Evolutionary conservation across 1,139 yeast species (phyloP).

Genomic region (Nakaseomyces delphensis): DNA sequence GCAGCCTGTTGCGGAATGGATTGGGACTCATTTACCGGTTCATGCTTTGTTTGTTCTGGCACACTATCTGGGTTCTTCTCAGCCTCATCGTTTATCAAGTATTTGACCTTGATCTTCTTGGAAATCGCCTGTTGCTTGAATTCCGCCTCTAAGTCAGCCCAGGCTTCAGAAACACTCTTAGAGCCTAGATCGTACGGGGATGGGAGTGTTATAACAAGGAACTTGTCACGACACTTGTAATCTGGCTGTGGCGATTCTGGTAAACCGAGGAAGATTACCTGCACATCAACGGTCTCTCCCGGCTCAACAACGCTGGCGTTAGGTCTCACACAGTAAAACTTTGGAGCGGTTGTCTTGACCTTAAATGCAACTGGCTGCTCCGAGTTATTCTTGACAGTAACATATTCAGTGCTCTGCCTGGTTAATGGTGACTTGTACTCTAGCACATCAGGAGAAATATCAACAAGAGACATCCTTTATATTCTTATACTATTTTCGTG

Average conservation of each 20-base stretch:
- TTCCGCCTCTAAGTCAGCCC: constrained; percentile 62
- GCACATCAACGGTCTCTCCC: constrained; percentile 61
- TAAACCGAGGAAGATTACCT: constrained; percentile 79
- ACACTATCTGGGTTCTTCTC: constrained; percentile 6
- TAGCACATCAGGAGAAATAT: constrained; percentile 33
- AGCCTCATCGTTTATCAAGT: constrained; percentile 30
- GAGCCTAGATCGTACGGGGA: constrained; percentile 51
- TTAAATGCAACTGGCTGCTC: constrained; percentile 67
- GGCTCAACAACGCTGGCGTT: constrained; percentile 78
- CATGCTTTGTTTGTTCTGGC: constrained; percentile 3
- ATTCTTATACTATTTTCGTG: neutral
- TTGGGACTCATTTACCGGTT: neutral
- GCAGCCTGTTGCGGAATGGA: constrained; percentile 6
- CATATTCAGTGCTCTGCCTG: constrained; percentile 59
- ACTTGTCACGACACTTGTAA: constrained; percentile 82
- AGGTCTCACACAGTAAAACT: constrained; percentile 91
- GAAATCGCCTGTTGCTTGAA: constrained; percentile 53
- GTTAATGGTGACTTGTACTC: constrained; percentile 73
- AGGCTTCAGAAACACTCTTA: constrained; percentile 53
- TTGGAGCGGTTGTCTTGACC: constrained; percentile 98
- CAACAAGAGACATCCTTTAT: constrained; percentile 22
- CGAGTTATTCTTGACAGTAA: constrained; percentile 60
- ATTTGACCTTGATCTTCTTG: constrained; percentile 73
- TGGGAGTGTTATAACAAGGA: constrained; percentile 79
- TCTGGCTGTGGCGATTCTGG: constrained; percentile 65